A percentile compares a stretch with the other conserved stretches of the same genome.
Evolutionary conservation across 352 stramenopile genomes (phyloP).

Genomic region (Phytophthora melonis): DNA sequence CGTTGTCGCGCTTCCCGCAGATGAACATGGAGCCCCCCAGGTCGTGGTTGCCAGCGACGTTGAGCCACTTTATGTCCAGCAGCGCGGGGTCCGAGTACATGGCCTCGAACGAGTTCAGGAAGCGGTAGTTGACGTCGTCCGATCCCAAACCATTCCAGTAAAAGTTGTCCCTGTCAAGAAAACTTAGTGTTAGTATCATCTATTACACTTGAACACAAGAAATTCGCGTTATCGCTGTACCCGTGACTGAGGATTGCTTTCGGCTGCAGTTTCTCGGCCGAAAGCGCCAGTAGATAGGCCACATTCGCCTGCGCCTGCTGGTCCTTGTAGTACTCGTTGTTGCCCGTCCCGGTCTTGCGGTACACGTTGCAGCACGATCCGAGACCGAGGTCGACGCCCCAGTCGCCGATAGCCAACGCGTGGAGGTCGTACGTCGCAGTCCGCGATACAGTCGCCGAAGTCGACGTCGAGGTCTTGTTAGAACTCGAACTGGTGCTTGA

Average conservation of each 20-base stretch:
- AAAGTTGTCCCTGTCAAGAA: constrained; percentile 55
- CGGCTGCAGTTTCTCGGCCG: constrained; percentile 65
- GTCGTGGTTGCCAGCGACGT: constrained; percentile 79
- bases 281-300: constrained; percentile 65
- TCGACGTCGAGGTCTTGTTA: constrained; percentile 16
- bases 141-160: constrained; percentile 82
- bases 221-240: constrained; percentile 28
- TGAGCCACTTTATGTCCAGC: constrained; percentile 72
- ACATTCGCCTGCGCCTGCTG: constrained; percentile 76
- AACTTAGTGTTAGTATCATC: constrained; percentile 1
- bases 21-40: constrained; percentile 80
- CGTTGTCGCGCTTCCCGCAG: constrained; percentile 72
- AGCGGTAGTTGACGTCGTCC: constrained; percentile 71
- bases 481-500: constrained; percentile 15
- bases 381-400: constrained; percentile 66
- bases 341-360: constrained; percentile 62
- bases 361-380: constrained; percentile 82
- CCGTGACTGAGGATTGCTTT: constrained; percentile 69
- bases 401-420: constrained; percentile 78
- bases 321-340: constrained; percentile 76
- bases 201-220: not conserved
- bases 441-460: constrained; percentile 38
- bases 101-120: constrained; percentile 70
- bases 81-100: constrained; percentile 67
- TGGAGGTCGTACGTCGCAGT: constrained; percentile 61